phyloP scores from a whole-genome alignment of 306 rosid species.

The Castanea crenata region DNA sequence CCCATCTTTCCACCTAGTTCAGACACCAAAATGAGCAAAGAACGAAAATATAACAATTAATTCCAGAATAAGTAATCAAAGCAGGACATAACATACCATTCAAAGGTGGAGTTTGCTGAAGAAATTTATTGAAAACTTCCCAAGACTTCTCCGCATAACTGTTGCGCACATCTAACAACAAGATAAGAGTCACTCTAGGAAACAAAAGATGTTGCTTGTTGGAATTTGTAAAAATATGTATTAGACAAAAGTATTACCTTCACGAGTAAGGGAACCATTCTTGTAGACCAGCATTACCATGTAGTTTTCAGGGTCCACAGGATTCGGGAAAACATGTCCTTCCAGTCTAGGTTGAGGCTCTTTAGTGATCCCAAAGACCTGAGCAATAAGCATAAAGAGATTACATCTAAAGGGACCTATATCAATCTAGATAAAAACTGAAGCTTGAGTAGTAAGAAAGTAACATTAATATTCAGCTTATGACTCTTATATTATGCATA shows the following conservation, averaged over 20 bases:
- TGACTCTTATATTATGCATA: neutral
- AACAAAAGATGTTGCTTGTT: slow-evolving; percentile 2
- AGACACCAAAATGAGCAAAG: slow-evolving; percentile 28
- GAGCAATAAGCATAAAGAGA: slow-evolving; percentile 18
- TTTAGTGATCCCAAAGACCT: slow-evolving; percentile 85
- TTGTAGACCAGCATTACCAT: slow-evolving; percentile 97
- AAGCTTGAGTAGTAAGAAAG: neutral
- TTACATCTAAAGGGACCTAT: slow-evolving; percentile 16
- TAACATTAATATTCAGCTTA: neutral
- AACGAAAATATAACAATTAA: slow-evolving; percentile 9
- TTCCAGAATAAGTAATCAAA: neutral
- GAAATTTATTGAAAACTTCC: slow-evolving; percentile 66
- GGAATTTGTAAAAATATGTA: slow-evolving; percentile 1
- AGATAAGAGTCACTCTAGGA: slow-evolving; percentile 12
- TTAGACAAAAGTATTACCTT: slow-evolving; percentile 53
- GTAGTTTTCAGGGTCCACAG: slow-evolving; percentile 80
- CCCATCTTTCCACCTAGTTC: slow-evolving; percentile 79
- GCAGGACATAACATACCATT: slow-evolving; percentile 49
- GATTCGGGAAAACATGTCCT: slow-evolving; percentile 94
- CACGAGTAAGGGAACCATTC: slow-evolving; percentile 95
- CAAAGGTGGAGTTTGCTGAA: slow-evolving; percentile 70
- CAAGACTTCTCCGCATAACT: slow-evolving; percentile 68
- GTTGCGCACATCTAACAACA: slow-evolving; percentile 69
- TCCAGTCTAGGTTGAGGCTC: slow-evolving; percentile 88
- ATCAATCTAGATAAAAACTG: neutral